A percentile compares a stretch with the other conserved stretches of the same genome.
phyloP scores from a whole-genome alignment of 164 flowering plant species.

The Tetrastigma voinierianum region DNA sequence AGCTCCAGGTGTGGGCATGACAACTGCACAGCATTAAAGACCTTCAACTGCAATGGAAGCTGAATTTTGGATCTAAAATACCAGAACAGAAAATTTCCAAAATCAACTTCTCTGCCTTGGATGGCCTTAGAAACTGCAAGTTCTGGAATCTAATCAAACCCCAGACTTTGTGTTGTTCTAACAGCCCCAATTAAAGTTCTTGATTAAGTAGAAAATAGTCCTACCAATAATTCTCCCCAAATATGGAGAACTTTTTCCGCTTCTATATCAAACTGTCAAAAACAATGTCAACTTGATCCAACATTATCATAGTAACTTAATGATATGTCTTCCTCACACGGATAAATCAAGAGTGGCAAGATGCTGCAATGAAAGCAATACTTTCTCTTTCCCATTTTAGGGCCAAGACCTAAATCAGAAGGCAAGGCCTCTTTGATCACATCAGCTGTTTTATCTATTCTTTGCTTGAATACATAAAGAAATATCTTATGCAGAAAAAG shows the following conservation, averaged over 20 bases:
- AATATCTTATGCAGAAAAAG: slow-evolving; percentile 43
- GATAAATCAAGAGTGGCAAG: slow-evolving; percentile 38
- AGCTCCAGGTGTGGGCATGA: slow-evolving; percentile 44
- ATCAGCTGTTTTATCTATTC: slow-evolving; percentile 15
- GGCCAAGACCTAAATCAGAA: slow-evolving; percentile 35
- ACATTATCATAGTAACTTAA: slow-evolving; percentile 25
- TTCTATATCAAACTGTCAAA: slow-evolving; percentile 36
- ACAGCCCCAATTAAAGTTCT: slow-evolving; percentile 35
- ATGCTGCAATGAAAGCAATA: slow-evolving; percentile 23
- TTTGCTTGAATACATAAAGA: slow-evolving; percentile 12
- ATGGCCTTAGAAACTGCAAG: slow-evolving; percentile 35
- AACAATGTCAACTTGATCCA: slow-evolving; percentile 39
- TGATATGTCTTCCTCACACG: slow-evolving; percentile 31
- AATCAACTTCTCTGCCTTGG: slow-evolving; percentile 38
- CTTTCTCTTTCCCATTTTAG: slow-evolving; percentile 16
- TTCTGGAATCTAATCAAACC: slow-evolving; percentile 42
- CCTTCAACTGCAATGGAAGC: slow-evolving; percentile 45
- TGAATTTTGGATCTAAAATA: slow-evolving; percentile 25
- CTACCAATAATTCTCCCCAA: slow-evolving; percentile 34
- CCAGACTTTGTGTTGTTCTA: slow-evolving; percentile 53
- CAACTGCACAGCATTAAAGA: slow-evolving; percentile 31
- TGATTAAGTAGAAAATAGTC: slow-evolving; percentile 19
- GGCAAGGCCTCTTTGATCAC: slow-evolving; percentile 21
- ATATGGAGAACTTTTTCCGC: too few relatives aligned
- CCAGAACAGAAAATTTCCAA: slow-evolving; percentile 27